Evolutionary conservation across 129 eudicot species (phyloP).

Genomic region (carrot (Daucus carota)): DNA sequence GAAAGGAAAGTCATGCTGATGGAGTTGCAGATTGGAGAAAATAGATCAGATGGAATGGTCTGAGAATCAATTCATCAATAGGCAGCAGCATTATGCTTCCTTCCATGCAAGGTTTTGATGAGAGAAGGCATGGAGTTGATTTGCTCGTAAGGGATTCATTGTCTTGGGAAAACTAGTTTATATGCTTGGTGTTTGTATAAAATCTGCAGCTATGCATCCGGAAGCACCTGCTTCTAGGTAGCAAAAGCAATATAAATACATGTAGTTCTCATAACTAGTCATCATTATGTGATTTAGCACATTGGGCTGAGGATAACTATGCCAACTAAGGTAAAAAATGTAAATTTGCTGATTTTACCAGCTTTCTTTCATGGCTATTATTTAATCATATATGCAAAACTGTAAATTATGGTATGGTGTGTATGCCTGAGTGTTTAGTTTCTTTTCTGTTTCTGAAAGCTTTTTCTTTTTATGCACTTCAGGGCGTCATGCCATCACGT

Average conservation of each 20-base stretch:
- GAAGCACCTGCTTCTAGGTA: slow-evolving; percentile 94
- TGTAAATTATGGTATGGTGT: background rate
- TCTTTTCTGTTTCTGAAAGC: background rate
- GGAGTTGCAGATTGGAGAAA: slow-evolving; percentile 39
- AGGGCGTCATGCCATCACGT: slow-evolving; percentile 72
- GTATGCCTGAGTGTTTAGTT: background rate
- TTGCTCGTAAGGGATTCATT: slow-evolving; percentile 83
- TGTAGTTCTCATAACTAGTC: background rate
- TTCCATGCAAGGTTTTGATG: slow-evolving; percentile 88
- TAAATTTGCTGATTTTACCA: background rate
- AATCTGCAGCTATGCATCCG: slow-evolving; percentile 90
- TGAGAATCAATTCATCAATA: slow-evolving; percentile 72
- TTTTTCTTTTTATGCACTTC: slow-evolving; percentile 17
- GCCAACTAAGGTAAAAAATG: background rate
- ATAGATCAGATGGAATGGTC: slow-evolving; percentile 46
- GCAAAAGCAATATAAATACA: slow-evolving; percentile 5
- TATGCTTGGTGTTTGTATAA: slow-evolving; percentile 93
- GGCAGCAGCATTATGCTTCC: slow-evolving; percentile 99
- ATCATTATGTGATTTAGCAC: background rate
- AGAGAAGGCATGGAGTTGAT: slow-evolving; percentile 87
- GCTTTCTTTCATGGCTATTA: background rate
- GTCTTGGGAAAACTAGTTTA: slow-evolving; percentile 79
- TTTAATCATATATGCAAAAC: background rate
- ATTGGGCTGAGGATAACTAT: background rate
- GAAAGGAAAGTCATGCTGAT: slow-evolving; percentile 74